Evolutionary conservation across 2,329 filamentous ascomycete species (phyloP), one percentile per base, ranked within the genome.

Genomic region (Nigrospora oryzae): DNA sequence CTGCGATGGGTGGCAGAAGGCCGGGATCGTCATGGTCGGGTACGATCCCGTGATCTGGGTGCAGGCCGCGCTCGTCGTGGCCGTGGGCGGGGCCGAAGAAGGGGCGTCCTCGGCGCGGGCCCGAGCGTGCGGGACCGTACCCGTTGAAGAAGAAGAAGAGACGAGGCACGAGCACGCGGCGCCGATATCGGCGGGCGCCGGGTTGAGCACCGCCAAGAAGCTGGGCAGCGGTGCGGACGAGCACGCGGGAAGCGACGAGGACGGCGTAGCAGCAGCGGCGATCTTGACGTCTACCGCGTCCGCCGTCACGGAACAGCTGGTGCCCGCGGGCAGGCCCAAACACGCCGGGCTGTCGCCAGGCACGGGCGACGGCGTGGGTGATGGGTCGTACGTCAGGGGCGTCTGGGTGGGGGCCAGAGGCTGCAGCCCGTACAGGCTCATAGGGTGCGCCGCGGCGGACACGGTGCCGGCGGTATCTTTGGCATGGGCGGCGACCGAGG

Each of bases 1-100:
- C 19, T 45, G 45, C n/a, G 56, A 54, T 2, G 58, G 58, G 13
- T 53, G 50, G 52, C 58, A 60, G 55, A 60, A 61, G 43, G 56
- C 51, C 12, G 58, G 57, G 10, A 61, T 43, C 2, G 57, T 61
- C 7, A 54, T 53, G 5, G 48, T 50, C 4, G 54, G 53, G 45
- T 57, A 58, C 16, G 14, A 30, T 14, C 56, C 56, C 3, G 31
- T 44, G 41, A 61, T 56, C 4, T 51, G 42, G 31, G 53, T 59
- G 49, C 57, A 61, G 32, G 49, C 44, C 1, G 39, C 15, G 28
- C 23, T 28, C 23, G 37, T 13, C 3, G 41, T 46, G 13, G 35
- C 43, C 15, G n/a, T n/a, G n/a, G n/a, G n/a, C n/a, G n/a, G n/a
- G n/a, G n/a, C n/a, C n/a, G n/a, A n/a, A n/a, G 46, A 38, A 30